These are phyloP conservation scores for Suillus fuscotomentosus DNA, from an alignment of 768 basidiomycete genomes.

Conservation along the genomic window DNA sequence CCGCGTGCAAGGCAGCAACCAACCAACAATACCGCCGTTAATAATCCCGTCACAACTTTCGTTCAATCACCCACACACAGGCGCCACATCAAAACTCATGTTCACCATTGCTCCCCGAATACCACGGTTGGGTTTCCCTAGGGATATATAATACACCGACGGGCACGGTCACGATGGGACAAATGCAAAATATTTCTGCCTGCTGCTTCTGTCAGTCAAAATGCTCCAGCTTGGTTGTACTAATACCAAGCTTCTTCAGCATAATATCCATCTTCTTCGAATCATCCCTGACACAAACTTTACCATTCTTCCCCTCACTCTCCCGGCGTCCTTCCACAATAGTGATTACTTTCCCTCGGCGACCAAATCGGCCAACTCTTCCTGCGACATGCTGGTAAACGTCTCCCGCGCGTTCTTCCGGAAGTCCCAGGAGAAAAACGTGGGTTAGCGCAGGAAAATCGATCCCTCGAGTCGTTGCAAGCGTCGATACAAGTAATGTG, in stretches of 20 bases:
- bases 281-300: constrained; percentile 28
- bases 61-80: neutral
- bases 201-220: constrained; percentile 38
- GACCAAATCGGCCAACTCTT: constrained; percentile 72
- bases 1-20: constrained; percentile 1
- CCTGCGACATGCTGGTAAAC: constrained; percentile 71
- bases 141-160: neutral
- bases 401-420: constrained; percentile 51
- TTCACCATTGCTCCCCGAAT: neutral
- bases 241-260: constrained; percentile 42
- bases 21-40: neutral
- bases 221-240: constrained; percentile 46
- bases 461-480: constrained; percentile 69
- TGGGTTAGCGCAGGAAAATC: constrained; percentile 72
- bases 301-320: constrained; percentile 27
- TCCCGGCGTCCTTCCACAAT: constrained; percentile 45
- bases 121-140: neutral
- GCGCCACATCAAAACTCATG: constrained; percentile 1
- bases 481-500: constrained; percentile 63
- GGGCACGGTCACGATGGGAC: neutral
- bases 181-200: neutral
- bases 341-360: constrained; percentile 63
- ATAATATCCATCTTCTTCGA: constrained; percentile 43
- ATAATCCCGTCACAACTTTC: neutral
- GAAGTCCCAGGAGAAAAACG: constrained; percentile 70